These are phyloP conservation scores for Arthroderma sp. DNA, from an alignment of 2,329 filamentous ascomycete species.

Conservation along the genomic window DNA sequence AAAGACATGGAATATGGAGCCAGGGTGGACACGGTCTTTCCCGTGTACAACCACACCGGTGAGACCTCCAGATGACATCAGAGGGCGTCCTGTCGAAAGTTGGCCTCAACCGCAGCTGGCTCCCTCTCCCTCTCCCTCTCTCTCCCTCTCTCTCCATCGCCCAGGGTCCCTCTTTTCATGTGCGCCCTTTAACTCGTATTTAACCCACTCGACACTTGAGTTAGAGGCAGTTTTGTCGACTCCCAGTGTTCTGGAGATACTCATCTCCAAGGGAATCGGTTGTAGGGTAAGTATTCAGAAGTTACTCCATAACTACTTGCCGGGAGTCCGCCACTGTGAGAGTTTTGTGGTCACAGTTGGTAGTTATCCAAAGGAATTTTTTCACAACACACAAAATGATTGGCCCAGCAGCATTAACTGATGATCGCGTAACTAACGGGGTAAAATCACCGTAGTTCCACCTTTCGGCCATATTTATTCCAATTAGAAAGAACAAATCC, in stretches of 20 bases:
- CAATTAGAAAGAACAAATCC: not conserved
- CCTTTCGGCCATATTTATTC: not conserved
- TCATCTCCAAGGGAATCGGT: too few relatives aligned
- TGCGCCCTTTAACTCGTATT: too few relatives aligned
- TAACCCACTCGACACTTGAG: not conserved
- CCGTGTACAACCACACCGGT: slow-evolving; percentile 6
- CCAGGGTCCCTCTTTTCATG: not conserved
- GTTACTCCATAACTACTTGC: too few relatives aligned
- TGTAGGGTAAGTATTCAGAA: too few relatives aligned
- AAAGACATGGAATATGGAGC: not conserved
- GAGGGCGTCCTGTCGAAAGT: not conserved
- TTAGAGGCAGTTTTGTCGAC: not conserved
- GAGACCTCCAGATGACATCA: slow-evolving; percentile 4
- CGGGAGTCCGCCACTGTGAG: not conserved
- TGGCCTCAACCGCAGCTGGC: not conserved
- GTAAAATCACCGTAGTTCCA: not conserved
- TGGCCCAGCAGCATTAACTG: not conserved
- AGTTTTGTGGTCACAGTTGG: not conserved
- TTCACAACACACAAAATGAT: not conserved
- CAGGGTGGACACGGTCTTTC: slow-evolving; percentile 3
- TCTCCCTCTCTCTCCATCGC: not conserved
- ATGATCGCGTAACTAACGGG: not conserved
- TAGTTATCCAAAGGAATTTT: not conserved
- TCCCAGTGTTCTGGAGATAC: not conserved
- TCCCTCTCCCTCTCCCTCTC: not conserved